A percentile compares a stretch with the other conserved stretches of the same genome.
phyloP scores from a whole-genome alignment of 2,329 filamentous ascomycete species.

The Stachybotrys chartarum region DNA sequence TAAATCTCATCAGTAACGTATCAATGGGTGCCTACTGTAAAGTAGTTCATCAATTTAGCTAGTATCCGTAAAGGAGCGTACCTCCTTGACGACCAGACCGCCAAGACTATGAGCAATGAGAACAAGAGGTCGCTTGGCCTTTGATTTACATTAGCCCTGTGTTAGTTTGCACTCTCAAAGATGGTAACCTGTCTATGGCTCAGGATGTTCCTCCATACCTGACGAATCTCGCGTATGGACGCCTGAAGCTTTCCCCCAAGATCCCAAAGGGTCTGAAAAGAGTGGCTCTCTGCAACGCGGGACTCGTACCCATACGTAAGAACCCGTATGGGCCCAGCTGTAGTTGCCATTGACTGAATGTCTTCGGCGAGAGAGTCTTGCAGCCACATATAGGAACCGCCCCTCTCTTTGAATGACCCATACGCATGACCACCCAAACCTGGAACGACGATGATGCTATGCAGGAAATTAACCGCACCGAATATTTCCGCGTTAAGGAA shows the following conservation, averaged over 20 bases:
- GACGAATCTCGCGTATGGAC: not conserved
- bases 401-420: slow-evolving; percentile 18
- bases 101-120: slow-evolving; percentile 4
- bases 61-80: not conserved
- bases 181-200: not conserved
- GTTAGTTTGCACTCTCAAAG: not conserved
- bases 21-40: not conserved
- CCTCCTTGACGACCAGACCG: slow-evolving; percentile 3
- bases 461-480: not conserved
- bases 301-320: slow-evolving; percentile 18
- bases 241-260: not conserved
- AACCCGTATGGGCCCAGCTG: slow-evolving; percentile 7
- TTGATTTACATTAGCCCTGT: not conserved
- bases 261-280: slow-evolving; percentile 2
- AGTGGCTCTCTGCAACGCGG: slow-evolving; percentile 8
- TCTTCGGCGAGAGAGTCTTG: slow-evolving; percentile 14
- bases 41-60: not conserved
- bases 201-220: not conserved
- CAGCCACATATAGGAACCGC: slow-evolving; percentile 19
- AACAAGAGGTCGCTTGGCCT: not conserved
- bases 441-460: slow-evolving; percentile 4
- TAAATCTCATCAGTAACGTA: not conserved
- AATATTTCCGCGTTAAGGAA: not conserved
- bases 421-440: slow-evolving; percentile 18
- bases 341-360: slow-evolving; percentile 2